phyloP scores from a whole-genome alignment of 495 filamentous ascomycete species.

The Penicillium herquei region DNA sequence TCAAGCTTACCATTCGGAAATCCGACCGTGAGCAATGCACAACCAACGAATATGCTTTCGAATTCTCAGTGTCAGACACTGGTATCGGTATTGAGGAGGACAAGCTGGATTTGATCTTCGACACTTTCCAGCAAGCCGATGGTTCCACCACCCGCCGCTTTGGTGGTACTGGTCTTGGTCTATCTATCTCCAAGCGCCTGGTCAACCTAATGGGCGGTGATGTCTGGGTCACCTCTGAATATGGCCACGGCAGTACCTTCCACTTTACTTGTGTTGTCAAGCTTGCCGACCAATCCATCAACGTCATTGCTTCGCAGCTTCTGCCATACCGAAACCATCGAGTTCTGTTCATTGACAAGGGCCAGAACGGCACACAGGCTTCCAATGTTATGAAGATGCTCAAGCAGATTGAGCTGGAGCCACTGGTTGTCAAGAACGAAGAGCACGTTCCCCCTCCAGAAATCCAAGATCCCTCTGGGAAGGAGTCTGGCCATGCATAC shows the following conservation, averaged over 20 bases:
- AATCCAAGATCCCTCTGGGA: constrained; percentile 53
- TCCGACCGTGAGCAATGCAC: constrained; percentile 62
- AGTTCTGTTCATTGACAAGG: constrained; percentile 95
- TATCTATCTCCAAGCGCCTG: constrained; percentile 94
- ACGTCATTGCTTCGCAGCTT: constrained; percentile 77
- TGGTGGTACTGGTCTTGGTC: constrained; percentile 90
- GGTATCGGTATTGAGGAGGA: constrained; percentile 96
- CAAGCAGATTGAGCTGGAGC: constrained; percentile 72
- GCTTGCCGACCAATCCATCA: constrained; percentile 78
- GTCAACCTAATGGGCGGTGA: constrained; percentile 97
- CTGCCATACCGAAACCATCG: constrained; percentile 83
- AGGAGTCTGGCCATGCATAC: constrained; percentile 67
- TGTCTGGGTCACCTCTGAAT: constrained; percentile 94
- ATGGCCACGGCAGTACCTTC: constrained; percentile 92
- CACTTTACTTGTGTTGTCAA: constrained; percentile 96
- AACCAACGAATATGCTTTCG: constrained; percentile 82
- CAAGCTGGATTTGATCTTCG: constrained; percentile 97
- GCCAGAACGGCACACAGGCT: constrained; percentile 69
- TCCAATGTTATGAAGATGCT: constrained; percentile 79
- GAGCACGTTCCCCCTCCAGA: constrained; percentile 60
- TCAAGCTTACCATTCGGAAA: constrained; percentile 88
- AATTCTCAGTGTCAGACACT: constrained; percentile 96
- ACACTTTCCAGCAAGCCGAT: constrained; percentile 99
- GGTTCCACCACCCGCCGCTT: constrained; percentile 97
- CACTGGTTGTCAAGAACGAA: constrained; percentile 73